phyloP scores from a whole-genome alignment of 2,329 filamentous ascomycete genomes.

The Verticillium zaregamsianum region DNA sequence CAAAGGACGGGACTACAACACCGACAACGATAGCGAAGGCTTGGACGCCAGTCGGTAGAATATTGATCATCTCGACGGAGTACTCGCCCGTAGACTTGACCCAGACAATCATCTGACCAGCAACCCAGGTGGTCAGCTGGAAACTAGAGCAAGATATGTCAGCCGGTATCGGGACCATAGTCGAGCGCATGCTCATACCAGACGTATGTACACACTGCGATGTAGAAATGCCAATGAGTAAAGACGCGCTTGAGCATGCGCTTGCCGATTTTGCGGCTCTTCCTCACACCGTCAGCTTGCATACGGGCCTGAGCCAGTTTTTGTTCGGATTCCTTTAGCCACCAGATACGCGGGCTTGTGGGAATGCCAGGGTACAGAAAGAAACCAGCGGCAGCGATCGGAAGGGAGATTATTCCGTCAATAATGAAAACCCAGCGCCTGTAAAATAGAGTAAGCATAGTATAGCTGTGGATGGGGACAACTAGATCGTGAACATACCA shows the following conservation, averaged over 20 bases:
- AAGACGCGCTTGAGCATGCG: conserved; percentile 21
- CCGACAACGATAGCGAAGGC: conserved; percentile 21
- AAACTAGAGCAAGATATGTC: conserved; percentile 4
- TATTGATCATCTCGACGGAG: conserved; percentile 21
- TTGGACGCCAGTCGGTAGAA: conserved; percentile 20
- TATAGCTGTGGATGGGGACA: not conserved
- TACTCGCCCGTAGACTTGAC: conserved; percentile 16
- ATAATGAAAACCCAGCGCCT: conserved; percentile 30
- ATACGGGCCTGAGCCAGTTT: conserved; percentile 22
- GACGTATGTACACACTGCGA: conserved; percentile 17
- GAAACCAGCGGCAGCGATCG: conserved; percentile 26
- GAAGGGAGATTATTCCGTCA: conserved; percentile 28
- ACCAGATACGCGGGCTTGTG: conserved; percentile 21
- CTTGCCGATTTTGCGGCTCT: conserved; percentile 18
- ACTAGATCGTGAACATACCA: conserved; percentile 20
- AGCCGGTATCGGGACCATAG: not conserved
- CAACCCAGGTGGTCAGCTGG: conserved; percentile 16
- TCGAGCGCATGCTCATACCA: not conserved
- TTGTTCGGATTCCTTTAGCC: conserved; percentile 20
- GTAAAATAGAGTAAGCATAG: not conserved
- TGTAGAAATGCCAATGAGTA: conserved; percentile 20
- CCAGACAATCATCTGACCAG: conserved; percentile 23
- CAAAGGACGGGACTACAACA: conserved; percentile 19
- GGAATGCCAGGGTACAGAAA: conserved; percentile 26
- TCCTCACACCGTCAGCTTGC: conserved; percentile 18